Conservation (phyloP, 306 rosid genomes). For the Castanospermum australe region DNA sequence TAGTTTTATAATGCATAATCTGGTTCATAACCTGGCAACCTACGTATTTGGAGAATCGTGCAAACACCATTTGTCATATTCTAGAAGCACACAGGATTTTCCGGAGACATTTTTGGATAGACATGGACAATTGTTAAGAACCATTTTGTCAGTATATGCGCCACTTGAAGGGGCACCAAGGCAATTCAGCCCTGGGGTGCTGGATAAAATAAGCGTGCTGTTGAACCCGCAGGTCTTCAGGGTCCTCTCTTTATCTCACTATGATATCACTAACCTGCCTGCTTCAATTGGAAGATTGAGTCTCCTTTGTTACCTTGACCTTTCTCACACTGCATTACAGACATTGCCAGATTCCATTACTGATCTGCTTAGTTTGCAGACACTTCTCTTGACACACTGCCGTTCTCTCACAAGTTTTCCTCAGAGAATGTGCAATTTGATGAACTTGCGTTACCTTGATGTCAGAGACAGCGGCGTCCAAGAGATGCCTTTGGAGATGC, state of each 20-base stretch:
- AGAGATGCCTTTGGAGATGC: constrained; percentile 30
- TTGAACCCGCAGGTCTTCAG: neutral
- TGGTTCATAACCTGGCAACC: constrained; percentile 40
- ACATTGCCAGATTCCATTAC: constrained; percentile 24
- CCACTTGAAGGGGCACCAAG: neutral
- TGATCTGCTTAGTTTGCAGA: constrained; percentile 35
- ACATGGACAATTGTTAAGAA: neutral
- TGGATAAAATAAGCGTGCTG: neutral
- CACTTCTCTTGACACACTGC: constrained; percentile 24
- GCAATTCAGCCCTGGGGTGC: neutral
- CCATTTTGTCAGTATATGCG: neutral
- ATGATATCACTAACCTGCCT: constrained; percentile 4
- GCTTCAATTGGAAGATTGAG: constrained; percentile 26
- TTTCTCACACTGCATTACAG: constrained; percentile 3
- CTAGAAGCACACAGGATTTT: neutral
- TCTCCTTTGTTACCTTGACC: constrained; percentile 34
- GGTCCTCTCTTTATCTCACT: neutral
- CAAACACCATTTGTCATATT: constrained; percentile 32
- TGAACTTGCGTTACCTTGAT: constrained; percentile 22
- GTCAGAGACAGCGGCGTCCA: constrained; percentile 1
- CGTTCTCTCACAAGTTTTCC: constrained; percentile 4
- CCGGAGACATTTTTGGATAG: neutral
- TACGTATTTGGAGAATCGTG: constrained; percentile 6
- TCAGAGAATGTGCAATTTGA: neutral
- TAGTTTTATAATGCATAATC: constrained; percentile 35